Evolutionary conservation across 2,329 filamentous ascomycete genomes (phyloP).

Genomic region (Trichoderma simmonsii): DNA sequence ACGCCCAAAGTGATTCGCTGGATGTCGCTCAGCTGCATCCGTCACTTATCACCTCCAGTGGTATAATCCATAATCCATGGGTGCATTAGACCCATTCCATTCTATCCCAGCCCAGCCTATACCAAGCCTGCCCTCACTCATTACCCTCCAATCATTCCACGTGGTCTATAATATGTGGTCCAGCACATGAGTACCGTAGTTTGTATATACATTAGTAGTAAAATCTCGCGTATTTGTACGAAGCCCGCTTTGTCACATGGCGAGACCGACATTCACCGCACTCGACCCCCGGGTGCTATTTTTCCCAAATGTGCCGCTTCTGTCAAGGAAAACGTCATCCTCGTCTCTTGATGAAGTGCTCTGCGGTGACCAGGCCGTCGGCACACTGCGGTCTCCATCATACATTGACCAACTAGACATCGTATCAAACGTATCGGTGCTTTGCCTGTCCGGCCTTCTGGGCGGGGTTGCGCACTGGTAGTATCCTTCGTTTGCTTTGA

Average conservation of each 20-base stretch:
- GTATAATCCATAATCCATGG: constrained; percentile 2
- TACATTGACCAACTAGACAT: constrained; percentile 51
- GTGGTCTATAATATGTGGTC: constrained; percentile 18
- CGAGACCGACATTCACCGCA: constrained; percentile 29
- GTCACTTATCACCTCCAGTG: constrained; percentile 6
- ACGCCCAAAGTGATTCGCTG: background rate
- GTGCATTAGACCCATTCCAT: background rate
- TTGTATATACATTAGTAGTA: constrained; percentile 20
- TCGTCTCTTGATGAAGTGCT: constrained; percentile 42
- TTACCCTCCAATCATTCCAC: constrained; percentile 2
- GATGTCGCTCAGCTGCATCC: constrained; percentile 11
- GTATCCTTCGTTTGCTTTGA: constrained; percentile 53
- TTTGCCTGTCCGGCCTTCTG: constrained; percentile 33
- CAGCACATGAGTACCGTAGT: constrained; percentile 13
- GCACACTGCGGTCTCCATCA: constrained; percentile 43
- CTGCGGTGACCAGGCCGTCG: constrained; percentile 49
- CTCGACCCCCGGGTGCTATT: constrained; percentile 22
- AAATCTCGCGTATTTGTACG: background rate
- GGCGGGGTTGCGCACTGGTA: constrained; percentile 52
- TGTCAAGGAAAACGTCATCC: constrained; percentile 41
- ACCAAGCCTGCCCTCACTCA: constrained; percentile 8
- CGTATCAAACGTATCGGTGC: constrained; percentile 46
- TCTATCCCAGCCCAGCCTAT: constrained; percentile 5
- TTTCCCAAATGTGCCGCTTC: constrained; percentile 31
- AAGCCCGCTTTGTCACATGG: constrained; percentile 26